Conservation (phyloP, 2,329 filamentous ascomycete species). For the Microdochium nivale region DNA sequence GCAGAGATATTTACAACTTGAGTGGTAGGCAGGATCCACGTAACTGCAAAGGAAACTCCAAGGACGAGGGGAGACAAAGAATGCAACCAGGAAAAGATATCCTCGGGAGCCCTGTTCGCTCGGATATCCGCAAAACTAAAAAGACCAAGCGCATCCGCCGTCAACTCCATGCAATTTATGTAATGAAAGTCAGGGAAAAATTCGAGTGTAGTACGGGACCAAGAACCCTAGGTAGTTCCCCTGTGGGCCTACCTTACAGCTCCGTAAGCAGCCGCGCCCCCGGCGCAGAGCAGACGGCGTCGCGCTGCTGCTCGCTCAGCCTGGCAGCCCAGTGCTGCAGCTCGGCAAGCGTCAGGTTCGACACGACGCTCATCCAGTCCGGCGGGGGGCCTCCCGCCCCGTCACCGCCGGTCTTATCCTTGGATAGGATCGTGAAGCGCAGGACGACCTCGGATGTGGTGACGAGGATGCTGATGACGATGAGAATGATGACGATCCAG, state of each 20-base stretch:
- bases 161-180: no score
- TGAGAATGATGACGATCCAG: slow-evolving; percentile 96
- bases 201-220: no score
- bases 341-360: slow-evolving; percentile 19
- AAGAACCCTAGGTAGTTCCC: no score
- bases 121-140: no score
- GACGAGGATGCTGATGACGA: slow-evolving; percentile 82
- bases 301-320: slow-evolving; percentile 16
- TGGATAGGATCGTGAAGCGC: slow-evolving; percentile 66
- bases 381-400: slow-evolving; percentile 1
- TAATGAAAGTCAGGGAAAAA: no score
- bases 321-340: slow-evolving; percentile 17
- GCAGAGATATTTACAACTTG: no score
- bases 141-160: no score
- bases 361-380: slow-evolving; percentile 3
- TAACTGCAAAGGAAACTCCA: no score
- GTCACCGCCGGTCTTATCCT: slow-evolving; percentile 23
- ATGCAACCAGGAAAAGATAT: no score
- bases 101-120: no score
- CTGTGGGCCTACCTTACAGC: neutral
- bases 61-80: no score
- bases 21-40: no score
- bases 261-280: neutral
- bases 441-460: slow-evolving; percentile 85
- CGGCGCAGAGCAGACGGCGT: slow-evolving; percentile 13